A percentile compares a stretch with the other conserved stretches of the same genome.
Evolutionary conservation across 768 basidiomycete species (phyloP).

Genomic region (Dentipellis fragilis): DNA sequence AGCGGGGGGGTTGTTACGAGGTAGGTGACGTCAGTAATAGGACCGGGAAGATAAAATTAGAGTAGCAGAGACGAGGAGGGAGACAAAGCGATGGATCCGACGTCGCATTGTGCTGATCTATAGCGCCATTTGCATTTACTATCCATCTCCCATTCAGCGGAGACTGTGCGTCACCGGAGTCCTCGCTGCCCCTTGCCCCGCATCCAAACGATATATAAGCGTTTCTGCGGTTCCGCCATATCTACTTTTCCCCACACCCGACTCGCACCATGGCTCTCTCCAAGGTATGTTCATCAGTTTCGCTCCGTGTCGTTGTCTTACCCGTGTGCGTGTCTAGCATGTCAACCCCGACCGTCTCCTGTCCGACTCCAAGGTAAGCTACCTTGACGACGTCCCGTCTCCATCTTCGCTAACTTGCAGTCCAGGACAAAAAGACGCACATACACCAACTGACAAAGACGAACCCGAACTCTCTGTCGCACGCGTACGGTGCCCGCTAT

Average conservation of each 20-base stretch:
- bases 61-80: too few relatives aligned
- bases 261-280: constrained; percentile 10
- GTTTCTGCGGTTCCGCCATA: too few relatives aligned
- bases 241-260: not conserved
- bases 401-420: not conserved
- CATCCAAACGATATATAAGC: constrained; percentile 1
- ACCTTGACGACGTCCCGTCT: not conserved
- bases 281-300: constrained; percentile 1
- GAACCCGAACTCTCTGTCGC: constrained; percentile 23
- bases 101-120: too few relatives aligned
- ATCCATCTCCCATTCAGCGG: too few relatives aligned
- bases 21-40: too few relatives aligned
- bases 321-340: constrained; percentile 1
- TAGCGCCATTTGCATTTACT: too few relatives aligned
- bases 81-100: too few relatives aligned
- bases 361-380: constrained; percentile 3
- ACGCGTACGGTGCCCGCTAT: constrained; percentile 55
- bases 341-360: constrained; percentile 11
- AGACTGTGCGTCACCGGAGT: too few relatives aligned
- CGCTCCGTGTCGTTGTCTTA: not conserved
- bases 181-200: too few relatives aligned
- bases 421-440: constrained; percentile 34
- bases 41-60: too few relatives aligned
- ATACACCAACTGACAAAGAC: constrained; percentile 26
- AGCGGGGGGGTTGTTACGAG: too few relatives aligned